Evolutionary conservation across 2,329 filamentous ascomycete species (phyloP).

Genomic region (Arthroderma sp.): DNA sequence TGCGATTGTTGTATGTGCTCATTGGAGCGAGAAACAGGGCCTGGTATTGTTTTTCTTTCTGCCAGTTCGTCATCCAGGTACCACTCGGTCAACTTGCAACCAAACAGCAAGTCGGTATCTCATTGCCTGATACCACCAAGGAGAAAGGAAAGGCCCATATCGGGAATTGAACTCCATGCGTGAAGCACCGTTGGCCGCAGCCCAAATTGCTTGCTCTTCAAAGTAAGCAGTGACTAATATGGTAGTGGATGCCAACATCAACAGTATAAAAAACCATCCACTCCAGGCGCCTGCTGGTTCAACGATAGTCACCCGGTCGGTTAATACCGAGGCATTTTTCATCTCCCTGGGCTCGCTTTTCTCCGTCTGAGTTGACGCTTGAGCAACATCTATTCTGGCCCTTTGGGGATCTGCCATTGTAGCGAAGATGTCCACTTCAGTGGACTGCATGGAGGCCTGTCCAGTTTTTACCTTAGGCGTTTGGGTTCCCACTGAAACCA

Average conservation of each 20-base stretch:
- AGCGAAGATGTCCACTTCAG: no score
- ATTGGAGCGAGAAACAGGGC: no score
- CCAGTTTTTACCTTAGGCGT: slow-evolving; percentile 3
- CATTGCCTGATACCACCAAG: slow-evolving; percentile 5
- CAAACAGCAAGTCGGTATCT: slow-evolving; percentile 6
- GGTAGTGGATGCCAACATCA: slow-evolving; percentile 5
- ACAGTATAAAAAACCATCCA: slow-evolving; percentile 4
- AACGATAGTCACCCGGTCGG: slow-evolving; percentile 5
- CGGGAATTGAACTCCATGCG: slow-evolving; percentile 2
- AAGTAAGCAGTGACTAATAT: no score
- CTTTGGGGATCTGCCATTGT: no score
- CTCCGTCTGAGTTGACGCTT: slow-evolving; percentile 6
- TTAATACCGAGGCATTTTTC: slow-evolving; percentile 8
- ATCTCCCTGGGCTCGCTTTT: not conserved
- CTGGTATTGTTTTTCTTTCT: no score
- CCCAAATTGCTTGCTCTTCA: slow-evolving; percentile 8
- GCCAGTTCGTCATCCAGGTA: slow-evolving; percentile 6
- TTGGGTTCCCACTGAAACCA: slow-evolving; percentile 1
- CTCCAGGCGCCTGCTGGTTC: slow-evolving; percentile 2
- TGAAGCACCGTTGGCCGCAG: slow-evolving; percentile 9
- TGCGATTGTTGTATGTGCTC: no score
- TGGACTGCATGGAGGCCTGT: slow-evolving; percentile 5
- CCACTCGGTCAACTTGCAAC: slow-evolving; percentile 9
- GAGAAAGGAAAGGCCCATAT: slow-evolving; percentile 2
- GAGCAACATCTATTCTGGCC: not conserved